Percentiles rank a stretch among this genome's conserved stretches.
These are phyloP conservation scores for Aspergillus piperis DNA, from an alignment of 2,329 filamentous ascomycete genomes.

Conservation along the genomic window DNA sequence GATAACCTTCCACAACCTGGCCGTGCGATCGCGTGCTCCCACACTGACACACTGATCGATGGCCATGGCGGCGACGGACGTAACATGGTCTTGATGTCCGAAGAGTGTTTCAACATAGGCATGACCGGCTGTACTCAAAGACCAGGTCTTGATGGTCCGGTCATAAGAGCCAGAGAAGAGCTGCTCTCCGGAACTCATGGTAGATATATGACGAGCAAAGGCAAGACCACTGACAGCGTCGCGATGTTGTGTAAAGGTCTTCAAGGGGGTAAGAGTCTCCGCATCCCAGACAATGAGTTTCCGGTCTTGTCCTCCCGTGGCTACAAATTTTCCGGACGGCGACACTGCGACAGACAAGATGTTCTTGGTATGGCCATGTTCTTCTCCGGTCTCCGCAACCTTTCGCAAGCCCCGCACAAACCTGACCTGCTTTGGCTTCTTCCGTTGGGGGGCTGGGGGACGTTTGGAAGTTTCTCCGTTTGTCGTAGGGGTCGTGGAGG, in stretches of 20 bases:
- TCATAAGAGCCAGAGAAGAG: slow-evolving; percentile 89
- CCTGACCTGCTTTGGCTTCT: slow-evolving; percentile 49
- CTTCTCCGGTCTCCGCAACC: slow-evolving; percentile 40
- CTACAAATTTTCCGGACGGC: slow-evolving; percentile 85
- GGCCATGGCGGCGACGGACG: slow-evolving; percentile 78
- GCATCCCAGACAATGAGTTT: slow-evolving; percentile 88
- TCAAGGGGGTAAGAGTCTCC: slow-evolving; percentile 72
- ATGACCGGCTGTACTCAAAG: slow-evolving; percentile 71
- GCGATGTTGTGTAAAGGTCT: slow-evolving; percentile 87
- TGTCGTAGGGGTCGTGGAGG: slow-evolving; percentile 45
- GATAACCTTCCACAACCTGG: slow-evolving; percentile 90
- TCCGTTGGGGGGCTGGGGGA: slow-evolving; percentile 49
- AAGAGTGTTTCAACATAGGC: slow-evolving; percentile 96
- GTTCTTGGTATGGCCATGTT: slow-evolving; percentile 73
- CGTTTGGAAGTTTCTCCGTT: slow-evolving; percentile 62
- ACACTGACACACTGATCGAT: slow-evolving; percentile 90
- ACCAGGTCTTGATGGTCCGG: slow-evolving; percentile 94
- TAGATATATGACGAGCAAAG: slow-evolving; percentile 74
- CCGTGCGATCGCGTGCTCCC: slow-evolving; percentile 86
- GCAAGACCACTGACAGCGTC: slow-evolving; percentile 82
- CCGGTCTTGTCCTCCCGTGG: slow-evolving; percentile 82
- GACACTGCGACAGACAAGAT: slow-evolving; percentile 87
- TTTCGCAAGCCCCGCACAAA: slow-evolving; percentile 52
- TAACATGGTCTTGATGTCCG: slow-evolving; percentile 88
- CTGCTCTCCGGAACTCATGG: slow-evolving; percentile 66